These are phyloP conservation scores for Pseudogymnoascus sp. DNA, from an alignment of 2,329 filamentous ascomycete species.

Conservation along the genomic window DNA sequence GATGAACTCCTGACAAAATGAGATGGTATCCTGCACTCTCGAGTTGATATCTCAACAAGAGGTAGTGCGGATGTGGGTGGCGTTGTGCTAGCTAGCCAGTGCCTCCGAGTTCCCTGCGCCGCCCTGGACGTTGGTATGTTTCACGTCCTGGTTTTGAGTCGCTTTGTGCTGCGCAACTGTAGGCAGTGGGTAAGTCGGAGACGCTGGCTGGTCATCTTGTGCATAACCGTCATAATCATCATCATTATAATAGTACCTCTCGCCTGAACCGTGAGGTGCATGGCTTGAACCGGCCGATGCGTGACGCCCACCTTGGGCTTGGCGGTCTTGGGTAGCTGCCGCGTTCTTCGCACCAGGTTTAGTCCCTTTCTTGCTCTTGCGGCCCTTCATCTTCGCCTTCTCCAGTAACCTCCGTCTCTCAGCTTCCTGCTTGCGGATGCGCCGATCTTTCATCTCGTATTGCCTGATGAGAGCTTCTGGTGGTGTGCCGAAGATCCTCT, in stretches of 20 bases:
- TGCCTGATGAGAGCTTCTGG: slow-evolving; percentile 79
- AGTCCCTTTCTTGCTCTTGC: slow-evolving; percentile 77
- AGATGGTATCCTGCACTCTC: not conserved
- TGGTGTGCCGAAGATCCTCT: slow-evolving; percentile 84
- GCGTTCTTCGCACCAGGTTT: slow-evolving; percentile 44
- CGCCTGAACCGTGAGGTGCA: slow-evolving; percentile 32
- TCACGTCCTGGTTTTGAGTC: slow-evolving; percentile 30
- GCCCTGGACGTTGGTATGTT: slow-evolving; percentile 35
- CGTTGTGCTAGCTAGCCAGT: not conserved
- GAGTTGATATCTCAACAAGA: slow-evolving; percentile 1
- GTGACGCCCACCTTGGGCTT: slow-evolving; percentile 16
- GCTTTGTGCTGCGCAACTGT: not conserved
- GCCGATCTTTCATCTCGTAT: slow-evolving; percentile 91
- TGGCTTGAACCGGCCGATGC: slow-evolving; percentile 32
- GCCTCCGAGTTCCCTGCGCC: slow-evolving; percentile 32
- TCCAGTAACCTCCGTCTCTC: slow-evolving; percentile 79
- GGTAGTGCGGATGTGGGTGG: not conserved
- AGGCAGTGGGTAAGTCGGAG: slow-evolving; percentile 35
- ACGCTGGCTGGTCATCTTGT: slow-evolving; percentile 22
- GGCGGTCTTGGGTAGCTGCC: slow-evolving; percentile 22
- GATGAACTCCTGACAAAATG: slow-evolving; percentile 5
- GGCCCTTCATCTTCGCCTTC: slow-evolving; percentile 88
- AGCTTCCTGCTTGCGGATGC: slow-evolving; percentile 74
- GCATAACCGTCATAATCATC: slow-evolving; percentile 37
- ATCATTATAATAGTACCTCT: slow-evolving; percentile 40